Percentiles rank a stretch among this genome's conserved stretches.
These are phyloP conservation scores for Umbelopsis ramanniana DNA, from an alignment of 192 early-diverging fungal genomes.

Conservation along the genomic window DNA sequence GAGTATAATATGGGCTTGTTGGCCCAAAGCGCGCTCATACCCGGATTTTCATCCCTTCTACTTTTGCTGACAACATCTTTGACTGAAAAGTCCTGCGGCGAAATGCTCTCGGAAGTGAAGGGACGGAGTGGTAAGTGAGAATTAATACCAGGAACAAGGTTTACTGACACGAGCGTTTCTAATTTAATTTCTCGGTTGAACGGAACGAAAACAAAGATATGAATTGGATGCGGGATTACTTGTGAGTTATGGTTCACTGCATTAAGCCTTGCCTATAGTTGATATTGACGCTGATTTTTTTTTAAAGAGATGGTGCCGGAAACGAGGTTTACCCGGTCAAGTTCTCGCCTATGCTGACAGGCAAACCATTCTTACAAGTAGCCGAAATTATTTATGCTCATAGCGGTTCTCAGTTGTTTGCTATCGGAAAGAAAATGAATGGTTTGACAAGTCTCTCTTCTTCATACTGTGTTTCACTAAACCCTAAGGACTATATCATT, in stretches of 20 bases:
- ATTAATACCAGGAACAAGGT: not conserved
- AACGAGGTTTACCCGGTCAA: slow-evolving; percentile 69
- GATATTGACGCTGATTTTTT: not conserved
- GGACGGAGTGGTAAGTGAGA: slow-evolving; percentile 3
- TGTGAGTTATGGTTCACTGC: slow-evolving; percentile 19
- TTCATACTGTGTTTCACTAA: slow-evolving; percentile 42
- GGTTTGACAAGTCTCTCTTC: slow-evolving; percentile 15
- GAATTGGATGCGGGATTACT: slow-evolving; percentile 65
- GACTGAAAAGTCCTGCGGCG: slow-evolving; percentile 50
- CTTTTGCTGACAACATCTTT: slow-evolving; percentile 70
- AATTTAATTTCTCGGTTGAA: not conserved
- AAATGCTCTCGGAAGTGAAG: slow-evolving; percentile 42
- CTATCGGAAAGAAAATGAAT: slow-evolving; percentile 40
- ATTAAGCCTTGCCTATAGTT: not conserved
- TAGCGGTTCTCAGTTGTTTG: slow-evolving; percentile 65
- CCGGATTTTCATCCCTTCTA: slow-evolving; percentile 72
- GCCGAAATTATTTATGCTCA: slow-evolving; percentile 61
- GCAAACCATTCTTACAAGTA: slow-evolving; percentile 57
- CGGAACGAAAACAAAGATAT: slow-evolving; percentile 22
- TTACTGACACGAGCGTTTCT: not conserved
- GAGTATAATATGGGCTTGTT: slow-evolving; percentile 73
- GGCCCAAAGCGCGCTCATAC: slow-evolving; percentile 70
- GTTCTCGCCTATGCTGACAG: slow-evolving; percentile 50
- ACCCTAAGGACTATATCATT: slow-evolving; percentile 61
- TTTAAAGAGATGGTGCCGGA: slow-evolving; percentile 44